Evolutionary conservation across 2,329 filamentous ascomycete species (phyloP), one percentile per base, ranked within the genome.

Genomic region (Paracorniculantispora psalliotae): DNA sequence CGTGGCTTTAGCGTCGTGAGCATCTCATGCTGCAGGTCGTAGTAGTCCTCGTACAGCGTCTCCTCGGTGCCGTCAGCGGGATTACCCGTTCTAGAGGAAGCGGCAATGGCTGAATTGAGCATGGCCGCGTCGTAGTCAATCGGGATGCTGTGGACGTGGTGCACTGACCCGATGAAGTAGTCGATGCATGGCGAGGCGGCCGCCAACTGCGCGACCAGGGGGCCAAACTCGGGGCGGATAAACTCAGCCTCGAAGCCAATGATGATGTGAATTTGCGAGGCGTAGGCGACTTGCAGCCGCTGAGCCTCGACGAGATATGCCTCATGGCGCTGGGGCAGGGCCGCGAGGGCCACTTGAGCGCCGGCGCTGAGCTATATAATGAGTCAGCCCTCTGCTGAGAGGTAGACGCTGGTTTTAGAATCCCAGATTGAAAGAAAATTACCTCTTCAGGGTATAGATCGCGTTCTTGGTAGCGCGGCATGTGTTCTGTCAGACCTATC

Each of bases 371-470:
- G 74, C 81, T 81, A 67, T 30, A 66, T 21, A 63, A 51, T 54
- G 61, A 58, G 51, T 8, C 4, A 19, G 4, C 9, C 13, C 15
- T 15, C 2, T 23, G 21, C 17, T 17, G 41, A n/a, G 26, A 35
- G 30, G n/a, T 9, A 4, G n/a, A n/a, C n/a, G n/a, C n/a, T n/a
- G n/a, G n/a, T n/a, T n/a, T n/a, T n/a, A n/a, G n/a, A n/a, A n/a
- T n/a, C n/a, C n/a, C n/a, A n/a, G n/a, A n/a, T n/a, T n/a, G n/a
- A 21, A 39, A n/a, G 12, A 37, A 33, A 62, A 64, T 66, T 63
- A 89, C 87, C 79, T 99, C 94, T 78, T 96, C 93, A 0, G 94
- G 94, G 71, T 99, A 99, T 56, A 96, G 81, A 74, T 99, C 93
- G 59, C 82, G 77, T 37, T 80, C 73, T 52, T 85, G 77, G 49